These are phyloP conservation scores for Phytophthora agathidicida DNA, from an alignment of 352 stramenopile genomes.

Conservation along the genomic window DNA sequence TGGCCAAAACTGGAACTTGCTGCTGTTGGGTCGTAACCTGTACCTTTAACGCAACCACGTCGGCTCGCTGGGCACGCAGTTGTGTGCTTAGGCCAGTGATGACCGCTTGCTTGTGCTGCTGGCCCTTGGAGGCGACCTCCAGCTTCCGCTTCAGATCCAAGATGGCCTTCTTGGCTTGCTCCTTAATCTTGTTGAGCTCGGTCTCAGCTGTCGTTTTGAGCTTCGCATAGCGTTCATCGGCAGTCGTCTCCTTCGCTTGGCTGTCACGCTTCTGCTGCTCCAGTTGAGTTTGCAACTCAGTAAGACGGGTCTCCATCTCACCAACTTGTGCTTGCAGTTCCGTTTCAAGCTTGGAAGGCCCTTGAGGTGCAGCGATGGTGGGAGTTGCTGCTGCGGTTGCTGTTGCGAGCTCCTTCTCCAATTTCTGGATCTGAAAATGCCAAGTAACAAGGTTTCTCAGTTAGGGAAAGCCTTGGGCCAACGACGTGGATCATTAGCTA, in stretches of 20 bases:
- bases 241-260: constrained; percentile 53
- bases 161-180: constrained; percentile 89
- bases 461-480: background rate
- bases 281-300: constrained; percentile 45
- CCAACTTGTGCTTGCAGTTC: constrained; percentile 50
- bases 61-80: constrained; percentile 61
- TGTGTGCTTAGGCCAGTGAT: constrained; percentile 47
- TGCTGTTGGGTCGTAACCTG: constrained; percentile 61
- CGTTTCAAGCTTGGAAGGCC: constrained; percentile 36
- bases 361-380: constrained; percentile 28
- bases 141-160: constrained; percentile 83
- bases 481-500: background rate
- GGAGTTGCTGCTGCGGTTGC: constrained; percentile 30
- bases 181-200: constrained; percentile 85
- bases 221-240: constrained; percentile 75
- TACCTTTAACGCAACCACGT: constrained; percentile 55
- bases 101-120: constrained; percentile 59
- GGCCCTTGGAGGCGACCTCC: constrained; percentile 59
- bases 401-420: constrained; percentile 59
- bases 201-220: constrained; percentile 77
- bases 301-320: constrained; percentile 41
- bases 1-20: constrained; percentile 61
- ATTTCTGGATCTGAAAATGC: constrained; percentile 51
- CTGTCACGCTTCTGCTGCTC: constrained; percentile 58
- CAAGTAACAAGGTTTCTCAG: background rate